Percentiles rank a stretch among this genome's conserved stretches.
Evolutionary conservation across 1,284 basidiomycete species (phyloP).

Genomic region (Sanghuangporus sanghuang): DNA sequence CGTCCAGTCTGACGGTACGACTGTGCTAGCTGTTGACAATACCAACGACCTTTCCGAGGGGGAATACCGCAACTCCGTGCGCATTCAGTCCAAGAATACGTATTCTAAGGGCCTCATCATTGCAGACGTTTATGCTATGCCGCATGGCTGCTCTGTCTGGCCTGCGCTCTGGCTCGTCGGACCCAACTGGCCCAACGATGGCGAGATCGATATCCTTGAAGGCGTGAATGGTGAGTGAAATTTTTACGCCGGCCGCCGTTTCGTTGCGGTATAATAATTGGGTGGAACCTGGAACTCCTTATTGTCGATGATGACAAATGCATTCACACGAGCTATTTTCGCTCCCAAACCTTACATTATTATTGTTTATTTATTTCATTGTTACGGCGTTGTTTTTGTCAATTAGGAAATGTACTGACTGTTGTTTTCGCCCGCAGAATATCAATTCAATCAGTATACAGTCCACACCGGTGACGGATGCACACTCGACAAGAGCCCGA

Average conservation of each 20-base stretch:
- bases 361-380: neutral
- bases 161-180: conserved; percentile 65
- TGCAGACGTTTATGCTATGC: conserved; percentile 72
- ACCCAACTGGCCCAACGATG: conserved; percentile 65
- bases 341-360: neutral
- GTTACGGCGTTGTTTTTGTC: neutral
- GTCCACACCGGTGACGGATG: conserved; percentile 64
- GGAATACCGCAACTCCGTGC: conserved; percentile 61
- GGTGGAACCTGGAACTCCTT: no score
- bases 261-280: neutral
- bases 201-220: conserved; percentile 74
- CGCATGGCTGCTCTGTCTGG: conserved; percentile 78
- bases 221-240: conserved; percentile 47
- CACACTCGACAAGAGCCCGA: conserved; percentile 35
- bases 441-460: conserved; percentile 60
- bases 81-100: conserved; percentile 61
- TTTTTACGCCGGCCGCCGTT: neutral
- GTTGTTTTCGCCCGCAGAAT: conserved; percentile 9
- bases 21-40: conserved; percentile 61
- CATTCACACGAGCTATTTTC: neutral
- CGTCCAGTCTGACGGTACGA: conserved; percentile 48
- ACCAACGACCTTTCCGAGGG: conserved; percentile 44
- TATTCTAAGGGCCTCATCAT: conserved; percentile 74
- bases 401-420: neutral
- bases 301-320: neutral